Evolutionary conservation across 345 rosid species (phyloP).

Genomic region (Mercurialis annua): DNA sequence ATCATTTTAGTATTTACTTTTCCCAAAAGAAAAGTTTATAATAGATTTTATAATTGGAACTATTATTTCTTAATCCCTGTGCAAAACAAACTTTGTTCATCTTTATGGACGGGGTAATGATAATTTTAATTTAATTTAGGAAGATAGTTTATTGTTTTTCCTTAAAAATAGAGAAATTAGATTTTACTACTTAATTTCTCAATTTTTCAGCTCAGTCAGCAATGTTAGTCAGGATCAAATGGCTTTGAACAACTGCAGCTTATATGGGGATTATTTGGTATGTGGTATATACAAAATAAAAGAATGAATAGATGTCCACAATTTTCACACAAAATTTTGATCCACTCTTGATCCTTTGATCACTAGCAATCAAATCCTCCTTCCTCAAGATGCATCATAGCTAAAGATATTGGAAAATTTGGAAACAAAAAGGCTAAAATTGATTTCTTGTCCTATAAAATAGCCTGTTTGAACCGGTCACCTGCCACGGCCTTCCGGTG

Average conservation of each 20-base stretch:
- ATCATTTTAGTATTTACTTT: too few species aligned
- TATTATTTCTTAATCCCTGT: too few species aligned
- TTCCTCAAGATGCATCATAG: neutral
- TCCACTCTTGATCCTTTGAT: neutral
- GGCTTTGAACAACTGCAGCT: conserved; percentile 10
- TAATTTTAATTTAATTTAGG: too few species aligned
- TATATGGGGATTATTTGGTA: conserved; percentile 11
- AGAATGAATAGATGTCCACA: conserved; percentile 21
- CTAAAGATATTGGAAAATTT: neutral
- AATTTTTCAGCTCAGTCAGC: too few species aligned
- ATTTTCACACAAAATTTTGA: conserved; percentile 16
- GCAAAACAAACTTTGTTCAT: too few species aligned
- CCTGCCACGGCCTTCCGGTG: conserved; percentile 60
- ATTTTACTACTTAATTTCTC: neutral
- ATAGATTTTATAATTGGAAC: too few species aligned
- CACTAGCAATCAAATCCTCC: neutral
- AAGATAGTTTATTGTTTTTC: too few species aligned
- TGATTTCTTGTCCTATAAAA: conserved; percentile 6
- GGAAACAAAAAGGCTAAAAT: neutral
- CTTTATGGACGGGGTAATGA: too few species aligned
- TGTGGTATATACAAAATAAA: conserved; percentile 28
- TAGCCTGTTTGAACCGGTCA: conserved; percentile 31
- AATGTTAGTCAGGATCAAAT: neutral
- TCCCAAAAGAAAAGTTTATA: too few species aligned
- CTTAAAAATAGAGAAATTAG: neutral